Percentiles rank a stretch among this genome's conserved stretches.
Conservation (phyloP, 208 protist genomes). For the Kentomonas sorsogonicus region DNA sequence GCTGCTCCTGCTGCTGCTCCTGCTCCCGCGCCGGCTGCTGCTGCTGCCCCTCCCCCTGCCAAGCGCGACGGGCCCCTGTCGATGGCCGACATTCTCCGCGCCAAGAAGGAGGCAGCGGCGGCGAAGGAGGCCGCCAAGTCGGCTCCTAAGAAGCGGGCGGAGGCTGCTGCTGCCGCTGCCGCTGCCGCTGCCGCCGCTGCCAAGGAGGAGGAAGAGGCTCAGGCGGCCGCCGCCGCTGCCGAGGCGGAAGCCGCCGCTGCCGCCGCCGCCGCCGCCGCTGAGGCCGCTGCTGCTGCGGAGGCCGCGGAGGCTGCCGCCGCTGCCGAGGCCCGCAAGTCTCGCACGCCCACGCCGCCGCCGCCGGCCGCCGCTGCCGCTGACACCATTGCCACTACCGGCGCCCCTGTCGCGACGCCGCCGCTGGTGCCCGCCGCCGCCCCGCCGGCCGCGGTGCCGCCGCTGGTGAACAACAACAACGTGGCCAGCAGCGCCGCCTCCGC, state of each 20-base stretch:
- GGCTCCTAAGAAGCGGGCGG: constrained; percentile 7
- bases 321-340: too few relatives aligned
- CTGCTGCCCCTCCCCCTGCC: constrained; percentile 16
- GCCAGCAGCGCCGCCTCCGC: too few relatives aligned
- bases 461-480: too few relatives aligned
- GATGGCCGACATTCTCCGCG: constrained; percentile 6
- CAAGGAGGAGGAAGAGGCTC: neutral
- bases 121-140: constrained; percentile 16
- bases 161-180: constrained; percentile 10
- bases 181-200: constrained; percentile 4
- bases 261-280: neutral
- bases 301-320: neutral
- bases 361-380: too few relatives aligned
- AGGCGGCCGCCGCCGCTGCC: constrained; percentile 8
- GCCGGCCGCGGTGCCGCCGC: too few relatives aligned
- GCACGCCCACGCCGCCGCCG: too few relatives aligned
- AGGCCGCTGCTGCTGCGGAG: constrained; percentile 3
- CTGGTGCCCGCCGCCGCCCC: neutral
- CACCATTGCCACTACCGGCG: too few relatives aligned
- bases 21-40: too few relatives aligned
- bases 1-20: too few relatives aligned
- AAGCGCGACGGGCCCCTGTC: constrained; percentile 9
- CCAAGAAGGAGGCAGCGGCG: constrained; percentile 6
- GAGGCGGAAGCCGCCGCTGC: neutral
- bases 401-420: neutral